A percentile compares a stretch with the other conserved stretches of the same genome.
Conservation (phyloP, 768 basidiomycete species). For the Mycena amicta region DNA sequence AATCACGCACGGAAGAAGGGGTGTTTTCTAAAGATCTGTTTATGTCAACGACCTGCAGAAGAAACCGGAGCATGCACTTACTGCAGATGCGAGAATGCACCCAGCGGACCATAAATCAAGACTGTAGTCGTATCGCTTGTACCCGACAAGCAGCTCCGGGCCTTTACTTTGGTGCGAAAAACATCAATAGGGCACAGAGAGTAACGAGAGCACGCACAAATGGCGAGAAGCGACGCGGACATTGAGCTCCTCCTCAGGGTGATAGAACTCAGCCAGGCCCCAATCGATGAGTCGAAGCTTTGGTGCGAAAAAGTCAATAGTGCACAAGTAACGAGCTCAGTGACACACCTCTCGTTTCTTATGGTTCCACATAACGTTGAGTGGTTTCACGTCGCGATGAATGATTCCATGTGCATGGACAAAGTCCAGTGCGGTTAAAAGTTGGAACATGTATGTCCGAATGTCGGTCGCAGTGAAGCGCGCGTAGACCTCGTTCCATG, state of each 20-base stretch:
- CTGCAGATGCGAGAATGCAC: slow-evolving; percentile 77
- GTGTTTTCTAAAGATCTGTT: slow-evolving; percentile 70
- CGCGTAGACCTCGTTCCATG: slow-evolving; percentile 56
- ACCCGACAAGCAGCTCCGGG: slow-evolving; percentile 71
- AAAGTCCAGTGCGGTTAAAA: slow-evolving; percentile 61
- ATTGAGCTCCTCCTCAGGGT: slow-evolving; percentile 69
- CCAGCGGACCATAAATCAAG: slow-evolving; percentile 76
- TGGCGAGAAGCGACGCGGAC: slow-evolving; percentile 65
- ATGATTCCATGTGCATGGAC: slow-evolving; percentile 65
- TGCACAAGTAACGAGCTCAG: slow-evolving; percentile 18
- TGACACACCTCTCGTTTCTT: slow-evolving; percentile 44
- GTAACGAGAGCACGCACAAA: slow-evolving; percentile 8
- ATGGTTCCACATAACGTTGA: slow-evolving; percentile 69
- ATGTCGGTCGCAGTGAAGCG: slow-evolving; percentile 58
- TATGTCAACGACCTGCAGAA: background rate
- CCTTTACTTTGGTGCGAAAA: slow-evolving; percentile 43
- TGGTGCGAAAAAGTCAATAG: slow-evolving; percentile 6
- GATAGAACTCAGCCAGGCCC: slow-evolving; percentile 79
- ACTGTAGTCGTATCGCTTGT: slow-evolving; percentile 72
- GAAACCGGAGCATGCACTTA: slow-evolving; percentile 30
- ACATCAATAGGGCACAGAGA: slow-evolving; percentile 30
- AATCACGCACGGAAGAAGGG: slow-evolving; percentile 62
- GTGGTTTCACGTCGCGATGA: slow-evolving; percentile 66
- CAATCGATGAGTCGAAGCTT: slow-evolving; percentile 69
- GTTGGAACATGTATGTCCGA: slow-evolving; percentile 59